These are phyloP conservation scores for Rheum nobile DNA, from an alignment of 148 eudicot genomes.

Conservation along the genomic window DNA sequence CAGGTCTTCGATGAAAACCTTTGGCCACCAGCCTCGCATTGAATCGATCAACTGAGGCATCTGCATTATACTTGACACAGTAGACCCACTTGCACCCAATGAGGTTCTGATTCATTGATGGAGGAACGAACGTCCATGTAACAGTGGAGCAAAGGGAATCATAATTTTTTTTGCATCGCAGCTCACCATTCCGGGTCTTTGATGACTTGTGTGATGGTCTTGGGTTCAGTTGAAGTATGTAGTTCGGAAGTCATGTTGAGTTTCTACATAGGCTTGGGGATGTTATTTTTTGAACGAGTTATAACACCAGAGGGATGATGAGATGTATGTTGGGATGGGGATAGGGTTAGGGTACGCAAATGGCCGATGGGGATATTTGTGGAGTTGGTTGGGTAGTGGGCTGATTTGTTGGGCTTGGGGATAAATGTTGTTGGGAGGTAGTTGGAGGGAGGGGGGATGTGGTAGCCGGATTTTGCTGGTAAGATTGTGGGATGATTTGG, in stretches of 20 bases:
- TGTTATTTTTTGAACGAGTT: not conserved
- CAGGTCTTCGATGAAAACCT: not conserved
- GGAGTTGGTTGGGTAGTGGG: too few species aligned
- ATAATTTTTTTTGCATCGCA: not conserved
- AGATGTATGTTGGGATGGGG: too few species aligned
- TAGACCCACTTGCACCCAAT: not conserved
- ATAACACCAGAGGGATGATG: not conserved
- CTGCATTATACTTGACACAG: not conserved
- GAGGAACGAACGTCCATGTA: not conserved
- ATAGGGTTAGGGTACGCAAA: too few species aligned
- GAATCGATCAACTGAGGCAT: not conserved
- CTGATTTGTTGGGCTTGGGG: too few species aligned
- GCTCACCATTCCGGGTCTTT: not conserved
- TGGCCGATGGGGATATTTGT: too few species aligned
- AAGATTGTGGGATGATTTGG: too few species aligned
- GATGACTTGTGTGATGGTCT: not conserved
- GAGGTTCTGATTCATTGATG: not conserved
- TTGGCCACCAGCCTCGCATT: not conserved
- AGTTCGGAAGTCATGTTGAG: too few species aligned
- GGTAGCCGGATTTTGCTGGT: too few species aligned
- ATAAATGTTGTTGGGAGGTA: too few species aligned
- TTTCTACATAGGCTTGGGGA: not conserved
- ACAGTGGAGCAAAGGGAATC: not conserved
- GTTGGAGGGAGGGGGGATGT: too few species aligned
- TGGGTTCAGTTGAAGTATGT: not conserved